Conservation (phyloP, 2,329 filamentous ascomycete genomes). For the Fusarium brachygibbosum region DNA sequence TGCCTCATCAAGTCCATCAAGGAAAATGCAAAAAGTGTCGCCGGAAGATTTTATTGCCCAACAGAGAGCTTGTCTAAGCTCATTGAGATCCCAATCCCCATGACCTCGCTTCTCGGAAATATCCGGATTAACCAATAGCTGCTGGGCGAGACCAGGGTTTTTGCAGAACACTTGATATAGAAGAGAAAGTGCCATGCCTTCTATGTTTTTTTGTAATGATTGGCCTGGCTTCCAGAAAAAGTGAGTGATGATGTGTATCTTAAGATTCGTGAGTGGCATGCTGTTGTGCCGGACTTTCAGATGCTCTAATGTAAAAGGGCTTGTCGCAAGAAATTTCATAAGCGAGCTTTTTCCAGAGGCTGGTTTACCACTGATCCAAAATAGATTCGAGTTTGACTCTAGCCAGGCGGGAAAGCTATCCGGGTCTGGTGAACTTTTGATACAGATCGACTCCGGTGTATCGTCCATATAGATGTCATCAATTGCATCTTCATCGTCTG, state of each 20-base stretch:
- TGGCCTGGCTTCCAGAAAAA: constrained; percentile 9
- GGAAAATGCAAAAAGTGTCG: background rate
- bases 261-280: background rate
- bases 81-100: background rate
- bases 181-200: background rate
- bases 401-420: background rate
- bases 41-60: accelerated
- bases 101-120: background rate
- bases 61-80: background rate
- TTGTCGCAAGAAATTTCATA: background rate
- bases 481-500: background rate
- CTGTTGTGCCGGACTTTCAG: background rate
- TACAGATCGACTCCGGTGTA: background rate
- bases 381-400: background rate
- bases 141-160: background rate
- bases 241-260: background rate
- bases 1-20: background rate
- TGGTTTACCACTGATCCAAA: constrained; percentile 6
- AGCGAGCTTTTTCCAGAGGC: background rate
- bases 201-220: background rate
- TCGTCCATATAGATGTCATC: background rate
- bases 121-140: background rate
- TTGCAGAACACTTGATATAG: background rate
- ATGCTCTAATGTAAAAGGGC: accelerated
- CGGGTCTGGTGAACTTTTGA: accelerated